These are phyloP conservation scores for Vigna trinervia DNA, from an alignment of 306 rosid genomes.

Conservation along the genomic window DNA sequence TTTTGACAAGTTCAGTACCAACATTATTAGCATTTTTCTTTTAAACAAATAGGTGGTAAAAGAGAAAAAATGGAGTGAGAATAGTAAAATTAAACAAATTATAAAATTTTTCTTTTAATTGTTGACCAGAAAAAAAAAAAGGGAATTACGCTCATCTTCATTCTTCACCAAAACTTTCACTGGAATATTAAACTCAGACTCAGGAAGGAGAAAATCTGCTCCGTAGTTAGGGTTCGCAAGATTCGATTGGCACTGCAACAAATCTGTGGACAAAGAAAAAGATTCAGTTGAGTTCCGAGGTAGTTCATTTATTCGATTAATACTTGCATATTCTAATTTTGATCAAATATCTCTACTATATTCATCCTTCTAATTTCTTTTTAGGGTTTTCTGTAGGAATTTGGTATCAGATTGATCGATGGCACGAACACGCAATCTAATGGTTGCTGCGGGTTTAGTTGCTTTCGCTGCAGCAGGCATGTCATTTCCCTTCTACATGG, in stretches of 20 bases:
- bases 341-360: not conserved
- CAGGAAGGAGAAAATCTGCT: not conserved
- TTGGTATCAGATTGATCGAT: conserved; percentile 36
- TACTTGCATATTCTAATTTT: conserved; percentile 1
- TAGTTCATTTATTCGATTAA: conserved; percentile 11
- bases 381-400: conserved; percentile 33
- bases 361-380: conserved; percentile 1
- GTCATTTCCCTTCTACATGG: conserved; percentile 99
- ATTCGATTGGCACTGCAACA: not conserved
- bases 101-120: too few species aligned
- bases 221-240: not conserved
- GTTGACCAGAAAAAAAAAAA: not conserved
- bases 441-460: conserved; percentile 74
- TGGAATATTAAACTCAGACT: not conserved
- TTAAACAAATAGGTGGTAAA: too few species aligned
- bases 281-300: not conserved
- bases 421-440: conserved; percentile 65
- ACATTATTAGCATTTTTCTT: too few species aligned
- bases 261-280: not conserved
- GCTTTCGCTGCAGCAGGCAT: conserved; percentile 76
- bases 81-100: too few species aligned
- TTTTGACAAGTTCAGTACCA: too few species aligned
- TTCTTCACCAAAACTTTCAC: not conserved
- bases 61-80: not conserved
- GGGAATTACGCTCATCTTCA: not conserved